Evolutionary conservation across 2,329 filamentous ascomycete genomes (phyloP).

Genomic region (Cryphonectria nitschkei): DNA sequence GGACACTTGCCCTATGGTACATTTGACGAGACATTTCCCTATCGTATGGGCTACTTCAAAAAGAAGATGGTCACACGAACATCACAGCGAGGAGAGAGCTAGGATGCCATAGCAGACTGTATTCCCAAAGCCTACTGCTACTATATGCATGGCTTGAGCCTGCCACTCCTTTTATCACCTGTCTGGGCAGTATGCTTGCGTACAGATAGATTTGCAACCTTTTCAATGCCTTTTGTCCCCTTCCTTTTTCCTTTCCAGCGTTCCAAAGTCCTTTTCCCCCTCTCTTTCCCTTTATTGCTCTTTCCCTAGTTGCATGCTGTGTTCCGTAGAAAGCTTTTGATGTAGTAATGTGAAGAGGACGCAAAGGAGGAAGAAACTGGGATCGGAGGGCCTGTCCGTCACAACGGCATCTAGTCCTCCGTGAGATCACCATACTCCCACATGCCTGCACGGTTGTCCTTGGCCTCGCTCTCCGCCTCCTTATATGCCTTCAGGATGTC

Average conservation of each 20-base stretch:
- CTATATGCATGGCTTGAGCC: neutral
- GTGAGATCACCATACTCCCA: slow-evolving; percentile 99
- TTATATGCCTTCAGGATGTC: slow-evolving; percentile 73
- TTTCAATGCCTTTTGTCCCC: neutral
- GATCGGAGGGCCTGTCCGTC: neutral
- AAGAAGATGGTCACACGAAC: neutral
- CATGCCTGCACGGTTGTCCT: slow-evolving; percentile 80
- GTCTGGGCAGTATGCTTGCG: neutral
- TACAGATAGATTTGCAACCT: neutral
- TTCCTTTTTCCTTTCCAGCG: neutral
- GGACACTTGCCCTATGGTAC: neutral
- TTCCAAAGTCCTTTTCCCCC: neutral
- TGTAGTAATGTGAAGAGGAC: neutral
- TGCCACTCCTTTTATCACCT: neutral
- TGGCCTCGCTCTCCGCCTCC: slow-evolving; percentile 76
- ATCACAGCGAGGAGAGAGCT: neutral
- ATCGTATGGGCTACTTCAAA: neutral
- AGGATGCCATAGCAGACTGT: neutral
- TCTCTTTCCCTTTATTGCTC: neutral
- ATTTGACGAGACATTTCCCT: neutral
- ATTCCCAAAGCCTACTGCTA: neutral
- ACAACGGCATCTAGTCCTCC: slow-evolving; percentile 65
- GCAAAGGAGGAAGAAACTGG: neutral
- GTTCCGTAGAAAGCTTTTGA: neutral
- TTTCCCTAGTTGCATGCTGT: neutral